Base-by-base conservation (phyloP, 1,284 basidiomycete genomes). In the Rhizoctonia solani region DNA sequence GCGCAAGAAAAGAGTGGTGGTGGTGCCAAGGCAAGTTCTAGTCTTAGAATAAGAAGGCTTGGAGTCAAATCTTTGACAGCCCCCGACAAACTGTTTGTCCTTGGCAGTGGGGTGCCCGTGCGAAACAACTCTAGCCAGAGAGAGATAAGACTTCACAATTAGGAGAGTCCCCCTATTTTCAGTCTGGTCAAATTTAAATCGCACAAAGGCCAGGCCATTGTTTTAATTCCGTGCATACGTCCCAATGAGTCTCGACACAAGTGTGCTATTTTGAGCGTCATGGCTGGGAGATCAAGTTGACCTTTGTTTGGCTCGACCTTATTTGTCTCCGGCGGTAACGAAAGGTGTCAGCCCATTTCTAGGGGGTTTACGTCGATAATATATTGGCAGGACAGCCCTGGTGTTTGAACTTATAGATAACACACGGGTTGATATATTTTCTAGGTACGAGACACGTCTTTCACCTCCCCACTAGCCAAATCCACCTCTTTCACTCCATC, bases 401-500 rank as follows among this genome's bases (percentile, higher is more conserved):
- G n/a, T n/a, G n/a, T n/a, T n/a, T n/a, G n/a, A n/a, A n/a, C n/a
- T n/a, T n/a, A n/a, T n/a, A n/a, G n/a, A n/a, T n/a, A n/a, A n/a
- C n/a, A n/a, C n/a, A n/a, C n/a, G n/a, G n/a, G n/a, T n/a, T n/a
- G n/a, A n/a, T n/a, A n/a, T n/a, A n/a, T n/a, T n/a, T n/a, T 3
- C 25, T 46, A 58, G 4, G 55, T 58, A 27, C 55, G 55, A 19
- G 55, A 27, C 8, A 46, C 27, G 27, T 58, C 55, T 19, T 41
- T 39, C 13, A 42, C 47, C 55, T 58, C 55, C 2, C 55, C 55
- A 8, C 41, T 58, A 21, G 41, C 55, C 72, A 93, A 73, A 71
- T 91, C 86, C 66, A 96, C 79, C 72, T 90, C 86, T 69, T 92
- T 83, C 16, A 92, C 83, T 56, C 95, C 95, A 74, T 95, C 87